Conservation (phyloP, 257 asterid species). For the Ballota nigra region DNA sequence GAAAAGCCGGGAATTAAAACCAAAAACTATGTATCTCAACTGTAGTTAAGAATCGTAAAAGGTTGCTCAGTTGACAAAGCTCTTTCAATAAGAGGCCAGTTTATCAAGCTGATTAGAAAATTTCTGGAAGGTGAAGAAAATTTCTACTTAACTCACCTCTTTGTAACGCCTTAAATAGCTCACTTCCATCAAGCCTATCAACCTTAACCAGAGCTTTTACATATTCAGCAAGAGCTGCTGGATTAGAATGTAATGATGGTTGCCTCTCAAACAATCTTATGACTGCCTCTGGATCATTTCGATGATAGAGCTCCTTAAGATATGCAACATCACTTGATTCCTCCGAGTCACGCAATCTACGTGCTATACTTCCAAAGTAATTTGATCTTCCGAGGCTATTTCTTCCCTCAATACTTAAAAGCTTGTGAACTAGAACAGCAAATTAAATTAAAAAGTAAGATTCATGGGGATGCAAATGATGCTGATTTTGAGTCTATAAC, state of each 20-base stretch:
- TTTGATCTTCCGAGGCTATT: constrained; percentile 45
- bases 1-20: neutral
- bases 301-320: constrained; percentile 65
- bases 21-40: neutral
- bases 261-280: constrained; percentile 79
- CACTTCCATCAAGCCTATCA: constrained; percentile 81
- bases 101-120: neutral
- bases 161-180: constrained; percentile 71
- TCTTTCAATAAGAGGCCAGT: neutral
- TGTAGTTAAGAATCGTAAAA: neutral
- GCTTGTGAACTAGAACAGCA: constrained; percentile 40
- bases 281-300: constrained; percentile 78
- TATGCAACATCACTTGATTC: constrained; percentile 68
- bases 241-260: constrained; percentile 71
- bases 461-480: neutral
- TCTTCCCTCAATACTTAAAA: constrained; percentile 33
- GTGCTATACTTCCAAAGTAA: constrained; percentile 72
- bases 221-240: constrained; percentile 81
- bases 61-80: neutral
- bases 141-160: constrained; percentile 49
- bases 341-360: constrained; percentile 60
- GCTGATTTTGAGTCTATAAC: neutral
- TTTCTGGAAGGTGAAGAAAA: neutral
- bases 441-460: neutral
- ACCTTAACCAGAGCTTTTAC: constrained; percentile 85